Evolutionary conservation across 768 basidiomycete genomes (phyloP), one percentile per base, ranked within the genome.

Genomic region (Macrocybe gigantea): DNA sequence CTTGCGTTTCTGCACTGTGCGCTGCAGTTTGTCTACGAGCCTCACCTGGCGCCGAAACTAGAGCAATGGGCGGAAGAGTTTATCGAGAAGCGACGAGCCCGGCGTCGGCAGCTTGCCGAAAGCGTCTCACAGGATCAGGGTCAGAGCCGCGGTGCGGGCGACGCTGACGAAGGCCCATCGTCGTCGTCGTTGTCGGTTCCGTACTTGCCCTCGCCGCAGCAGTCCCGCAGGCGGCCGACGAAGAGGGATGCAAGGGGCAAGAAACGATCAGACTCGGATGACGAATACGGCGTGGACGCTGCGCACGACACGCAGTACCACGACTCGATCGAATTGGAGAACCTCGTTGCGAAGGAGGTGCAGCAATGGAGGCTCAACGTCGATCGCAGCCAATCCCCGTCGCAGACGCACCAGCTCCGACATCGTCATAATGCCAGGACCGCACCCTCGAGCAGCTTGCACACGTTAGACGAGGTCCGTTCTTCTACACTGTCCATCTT

Each of bases 1-100:
- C 42, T 33, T 22, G 35, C 32, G 35, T 34, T 33, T 44, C 35
- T 44, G n/a, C 42, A 34, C 35, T 34, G 13, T 34, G 35, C 49
- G 45, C 50, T 45, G 14, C 49, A 87, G 84, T 79, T 80, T 47
- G 75, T 87, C 30, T 85, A 83, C 49, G 82, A 83, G 52, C 83
- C 83, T 7, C 82, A 84, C 49, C 73, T 86, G 49, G 82, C 81
- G 13, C 83, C 83, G 0, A 71, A 67, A 38, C 39, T 86, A 30
- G 82, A 81, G 56, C 67, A 61, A 52, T 72, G 71, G 72, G 69
- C 65, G 5, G 67, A 65, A 46, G 66, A 71, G 44, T 71, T 64
- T 45, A 43, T 70, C 35, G 68, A 66, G 0, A 61, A 54, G 34
- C 63, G 69, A 11, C 48, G 59, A 45, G 65, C 66, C 13, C 53